Base-by-base conservation (phyloP, 345 rosid species). In the Gossypium herbaceum region DNA sequence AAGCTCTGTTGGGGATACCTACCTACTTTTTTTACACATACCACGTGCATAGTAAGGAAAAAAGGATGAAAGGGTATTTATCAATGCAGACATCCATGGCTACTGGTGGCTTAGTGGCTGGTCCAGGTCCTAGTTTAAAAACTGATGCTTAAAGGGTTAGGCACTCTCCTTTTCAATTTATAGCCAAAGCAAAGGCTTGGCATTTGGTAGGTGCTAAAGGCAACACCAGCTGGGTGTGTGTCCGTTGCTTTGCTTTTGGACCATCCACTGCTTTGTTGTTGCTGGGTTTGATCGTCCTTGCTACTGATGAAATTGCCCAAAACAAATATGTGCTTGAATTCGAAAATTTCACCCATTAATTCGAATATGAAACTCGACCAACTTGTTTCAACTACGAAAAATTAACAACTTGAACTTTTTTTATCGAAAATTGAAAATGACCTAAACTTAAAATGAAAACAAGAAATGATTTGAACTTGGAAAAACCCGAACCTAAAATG, bases 11-110 rank as follows among this genome's bases (percentile, higher is more conserved):
- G 19, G 59, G 58, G 55, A 55, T 59, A 50, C 20, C 65, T 45
- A 34, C 41, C 41, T 29, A 62, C 62, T 43, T 76, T 78, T 34
- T 1, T 60, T 45, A 12, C 63, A 48, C 81, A 77, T 7, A 73
- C 64, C 81, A 81, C 48, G 78, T 81, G 83, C 70, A 58, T 76
- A 44, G 69, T 55, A 57, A 68, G 78, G 72, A 29, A 54, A 76
- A 70, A 3, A 70, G 15, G 24, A 54, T 25, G 25, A 43, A 41
- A 3, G 64, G 27, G 39, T 60, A 59, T 64, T 19, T 54, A 58
- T 59, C 54, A 19, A 9, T 48, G 25, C 13, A 68, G 44, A 68
- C 62, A 12, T 22, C 62, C 62, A 58, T 29, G 62, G 34, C 16
- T 58, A 10, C 62, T 58, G 34, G 62, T 58, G 62, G 1, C 24